phyloP scores from a whole-genome alignment of 345 rosid species.

The Carallia brachiata region DNA sequence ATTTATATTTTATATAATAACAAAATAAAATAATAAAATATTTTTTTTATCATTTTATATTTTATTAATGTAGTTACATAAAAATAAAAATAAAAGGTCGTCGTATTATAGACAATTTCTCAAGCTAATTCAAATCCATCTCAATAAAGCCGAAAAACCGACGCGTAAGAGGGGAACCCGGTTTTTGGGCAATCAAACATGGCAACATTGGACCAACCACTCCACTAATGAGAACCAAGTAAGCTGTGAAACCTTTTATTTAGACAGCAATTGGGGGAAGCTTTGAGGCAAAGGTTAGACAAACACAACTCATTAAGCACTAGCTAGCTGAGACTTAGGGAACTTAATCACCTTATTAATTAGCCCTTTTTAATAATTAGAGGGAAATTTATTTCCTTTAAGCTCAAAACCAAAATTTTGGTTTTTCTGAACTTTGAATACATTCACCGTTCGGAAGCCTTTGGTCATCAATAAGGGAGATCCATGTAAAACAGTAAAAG shows the following conservation, averaged over 20 bases:
- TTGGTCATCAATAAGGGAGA: background rate
- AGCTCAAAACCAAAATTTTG: conserved; percentile 19
- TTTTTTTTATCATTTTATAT: too few species aligned
- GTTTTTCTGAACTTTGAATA: background rate
- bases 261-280: background rate
- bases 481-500: background rate
- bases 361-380: background rate
- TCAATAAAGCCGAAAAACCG: conserved; percentile 8
- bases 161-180: conserved; percentile 47
- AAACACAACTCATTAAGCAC: conserved; percentile 4
- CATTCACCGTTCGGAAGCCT: background rate
- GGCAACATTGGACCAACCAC: conserved; percentile 61
- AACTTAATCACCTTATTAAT: background rate
- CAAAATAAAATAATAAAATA: too few species aligned
- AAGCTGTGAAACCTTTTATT: background rate
- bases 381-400: background rate
- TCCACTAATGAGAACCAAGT: conserved; percentile 40
- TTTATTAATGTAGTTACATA: too few species aligned
- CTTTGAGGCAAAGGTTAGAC: background rate
- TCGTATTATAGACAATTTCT: too few species aligned
- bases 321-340: background rate
- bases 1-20: too few species aligned
- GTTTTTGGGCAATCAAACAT: conserved; percentile 55
- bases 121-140: too few species aligned
- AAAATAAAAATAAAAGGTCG: too few species aligned